These are phyloP conservation scores for Pyricularia pennisetigena DNA, from an alignment of 2,329 filamentous ascomycete genomes.

Conservation along the genomic window DNA sequence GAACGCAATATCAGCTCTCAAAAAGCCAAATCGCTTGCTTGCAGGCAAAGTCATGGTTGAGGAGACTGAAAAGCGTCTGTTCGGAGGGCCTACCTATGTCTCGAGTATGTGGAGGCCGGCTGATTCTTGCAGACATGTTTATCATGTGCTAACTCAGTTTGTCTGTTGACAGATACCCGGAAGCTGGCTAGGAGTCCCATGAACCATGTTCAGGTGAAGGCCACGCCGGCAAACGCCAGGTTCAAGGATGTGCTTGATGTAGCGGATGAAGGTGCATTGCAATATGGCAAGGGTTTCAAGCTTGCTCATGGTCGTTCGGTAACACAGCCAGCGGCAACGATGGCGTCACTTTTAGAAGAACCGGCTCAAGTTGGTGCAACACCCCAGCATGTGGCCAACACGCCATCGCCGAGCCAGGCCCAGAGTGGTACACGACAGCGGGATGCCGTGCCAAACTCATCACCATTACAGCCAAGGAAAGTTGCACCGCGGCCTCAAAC, in stretches of 20 bases:
- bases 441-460: constrained; percentile 9
- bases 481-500: constrained; percentile 2
- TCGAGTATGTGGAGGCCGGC: constrained; percentile 27
- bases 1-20: constrained; percentile 63
- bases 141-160: background rate
- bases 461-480: constrained; percentile 10
- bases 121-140: background rate
- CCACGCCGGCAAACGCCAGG: constrained; percentile 44
- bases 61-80: constrained; percentile 51
- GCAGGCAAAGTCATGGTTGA: constrained; percentile 59
- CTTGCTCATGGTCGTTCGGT: background rate
- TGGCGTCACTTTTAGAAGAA: background rate
- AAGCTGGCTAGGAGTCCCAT: constrained; percentile 33
- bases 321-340: background rate
- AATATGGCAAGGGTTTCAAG: constrained; percentile 5
- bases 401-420: constrained; percentile 11
- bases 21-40: constrained; percentile 65
- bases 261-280: constrained; percentile 10
- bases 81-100: constrained; percentile 31
- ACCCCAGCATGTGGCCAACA: constrained; percentile 11
- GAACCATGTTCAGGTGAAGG: constrained; percentile 40
- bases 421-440: constrained; percentile 7
- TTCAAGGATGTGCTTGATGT: constrained; percentile 39
- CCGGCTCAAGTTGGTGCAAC: background rate
- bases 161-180: constrained; percentile 22